A percentile compares a stretch with the other conserved stretches of the same genome.
These are phyloP conservation scores for Cladorrhinum sp. DNA, from an alignment of 2,329 filamentous ascomycete genomes.

Conservation along the genomic window DNA sequence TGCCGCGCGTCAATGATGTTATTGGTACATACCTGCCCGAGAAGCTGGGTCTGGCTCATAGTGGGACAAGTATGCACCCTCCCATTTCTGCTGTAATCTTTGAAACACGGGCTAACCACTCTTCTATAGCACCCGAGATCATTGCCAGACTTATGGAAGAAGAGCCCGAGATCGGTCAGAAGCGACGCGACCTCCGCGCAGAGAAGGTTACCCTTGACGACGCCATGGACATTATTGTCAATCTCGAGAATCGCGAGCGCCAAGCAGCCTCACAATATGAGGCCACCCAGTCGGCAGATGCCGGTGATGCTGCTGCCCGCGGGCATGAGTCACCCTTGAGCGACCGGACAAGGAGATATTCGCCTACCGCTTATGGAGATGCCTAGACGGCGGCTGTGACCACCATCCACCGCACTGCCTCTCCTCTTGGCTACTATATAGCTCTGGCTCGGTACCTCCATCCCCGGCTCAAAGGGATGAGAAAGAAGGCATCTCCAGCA, in stretches of 20 bases:
- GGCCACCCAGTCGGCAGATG: slow-evolving; percentile 5
- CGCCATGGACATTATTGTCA: slow-evolving; percentile 31
- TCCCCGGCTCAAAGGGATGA: too few relatives aligned
- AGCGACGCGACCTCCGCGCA: slow-evolving; percentile 17
- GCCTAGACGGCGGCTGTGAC: too few relatives aligned
- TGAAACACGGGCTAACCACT: neutral
- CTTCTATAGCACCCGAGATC: slow-evolving; percentile 16
- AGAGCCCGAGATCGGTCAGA: slow-evolving; percentile 24
- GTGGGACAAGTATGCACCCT: slow-evolving; percentile 28
- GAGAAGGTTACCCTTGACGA: slow-evolving; percentile 26
- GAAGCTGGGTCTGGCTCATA: slow-evolving; percentile 40
- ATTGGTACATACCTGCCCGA: slow-evolving; percentile 44
- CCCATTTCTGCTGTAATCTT: neutral
- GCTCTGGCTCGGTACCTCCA: too few relatives aligned
- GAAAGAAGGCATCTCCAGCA: too few relatives aligned
- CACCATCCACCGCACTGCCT: too few relatives aligned
- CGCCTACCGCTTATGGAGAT: neutral
- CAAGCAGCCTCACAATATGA: slow-evolving; percentile 16
- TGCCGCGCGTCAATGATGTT: slow-evolving; percentile 42
- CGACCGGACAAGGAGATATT: neutral
- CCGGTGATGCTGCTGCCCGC: neutral
- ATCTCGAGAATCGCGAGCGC: slow-evolving; percentile 21
- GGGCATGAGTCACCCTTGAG: neutral
- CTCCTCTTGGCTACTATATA: too few relatives aligned
- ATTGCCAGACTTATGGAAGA: slow-evolving; percentile 26